Evolutionary conservation across 768 basidiomycete species (phyloP), one percentile per base, ranked within the genome.

Genomic region (Panaeolus cyanescens): DNA sequence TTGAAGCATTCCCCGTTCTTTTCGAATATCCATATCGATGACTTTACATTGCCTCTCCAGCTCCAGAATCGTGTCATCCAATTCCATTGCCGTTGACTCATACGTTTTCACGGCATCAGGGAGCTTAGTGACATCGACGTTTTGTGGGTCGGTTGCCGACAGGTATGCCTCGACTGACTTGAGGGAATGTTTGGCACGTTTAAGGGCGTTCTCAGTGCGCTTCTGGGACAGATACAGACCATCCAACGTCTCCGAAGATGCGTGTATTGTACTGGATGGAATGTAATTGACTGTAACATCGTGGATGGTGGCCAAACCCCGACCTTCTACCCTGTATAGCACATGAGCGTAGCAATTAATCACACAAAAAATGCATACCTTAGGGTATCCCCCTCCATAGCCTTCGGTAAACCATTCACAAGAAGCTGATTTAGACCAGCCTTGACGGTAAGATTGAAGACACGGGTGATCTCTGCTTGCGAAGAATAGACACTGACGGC

Each of bases 281-380:
- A 61, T 60, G 0, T 13, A 31, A 7, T 70, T 73, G 25, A 79
- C 62, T 12, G 73, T 72, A 5, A 82, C 80, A 62, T 82, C 80
- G 54, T 82, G 81, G 45, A 83, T 80, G 0, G 78, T 78, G 1
- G 78, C 81, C 10, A 69, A 63, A 25, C 80, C 80, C n/a, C 73
- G 69, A 4, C 80, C 80, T 66, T 82, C 78, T 5, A 82, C 79
- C 56, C 80, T 83, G 54, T 7, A 8, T 62, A 12, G 8, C 39
- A n/a, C n/a, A n/a, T 20, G 2, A 19, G 28, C 56, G 53, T 25
- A 60, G 45, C 45, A 25, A 31, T n/a, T 3, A 28, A 25, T 22
- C n/a, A n/a, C n/a, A n/a, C n/a, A 25, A 0, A 20, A 45, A 25
- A 5, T 37, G 63, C 70, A 55, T 50, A 79, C 80, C 79, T 72